Evolutionary conservation across 1,284 basidiomycete genomes (phyloP).

Genomic region (Exsudoporus floridanus): DNA sequence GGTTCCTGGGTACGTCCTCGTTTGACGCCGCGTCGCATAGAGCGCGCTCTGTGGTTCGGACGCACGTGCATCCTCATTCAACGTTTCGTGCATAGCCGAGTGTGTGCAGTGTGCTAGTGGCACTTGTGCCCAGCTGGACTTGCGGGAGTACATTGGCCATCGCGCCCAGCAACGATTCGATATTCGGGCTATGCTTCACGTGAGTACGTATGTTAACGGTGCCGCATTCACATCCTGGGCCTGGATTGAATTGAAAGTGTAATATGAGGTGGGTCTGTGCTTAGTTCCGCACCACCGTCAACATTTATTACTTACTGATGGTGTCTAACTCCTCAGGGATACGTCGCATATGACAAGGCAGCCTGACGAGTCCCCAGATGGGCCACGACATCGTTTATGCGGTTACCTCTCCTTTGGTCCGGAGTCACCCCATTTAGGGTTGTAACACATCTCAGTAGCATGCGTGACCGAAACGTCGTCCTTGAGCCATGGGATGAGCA

Average conservation of each 20-base stretch:
- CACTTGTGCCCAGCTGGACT: neutral
- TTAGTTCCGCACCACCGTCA: neutral
- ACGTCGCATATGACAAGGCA: neutral
- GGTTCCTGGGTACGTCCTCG: neutral
- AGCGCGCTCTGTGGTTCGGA: neutral
- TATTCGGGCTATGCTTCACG: neutral
- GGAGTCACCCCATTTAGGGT: neutral
- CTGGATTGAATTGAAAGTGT: neutral
- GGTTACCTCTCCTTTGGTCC: neutral
- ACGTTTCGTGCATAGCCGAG: neutral
- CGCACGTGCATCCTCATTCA: neutral
- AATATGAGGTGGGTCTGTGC: neutral
- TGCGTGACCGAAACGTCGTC: neutral
- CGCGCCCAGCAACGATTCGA: neutral
- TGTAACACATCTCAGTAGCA: neutral
- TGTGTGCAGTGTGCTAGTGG: neutral
- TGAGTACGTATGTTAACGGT: too few species aligned
- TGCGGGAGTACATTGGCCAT: neutral
- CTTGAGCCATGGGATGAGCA: neutral
- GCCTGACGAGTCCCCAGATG: neutral
- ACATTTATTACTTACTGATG: too few species aligned
- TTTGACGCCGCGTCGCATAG: neutral
- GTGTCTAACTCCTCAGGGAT: too few species aligned
- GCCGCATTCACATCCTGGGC: neutral
- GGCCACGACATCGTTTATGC: neutral